Base-by-base conservation (phyloP, 2,329 filamentous ascomycete species). In the Xylariaceae sp. region DNA sequence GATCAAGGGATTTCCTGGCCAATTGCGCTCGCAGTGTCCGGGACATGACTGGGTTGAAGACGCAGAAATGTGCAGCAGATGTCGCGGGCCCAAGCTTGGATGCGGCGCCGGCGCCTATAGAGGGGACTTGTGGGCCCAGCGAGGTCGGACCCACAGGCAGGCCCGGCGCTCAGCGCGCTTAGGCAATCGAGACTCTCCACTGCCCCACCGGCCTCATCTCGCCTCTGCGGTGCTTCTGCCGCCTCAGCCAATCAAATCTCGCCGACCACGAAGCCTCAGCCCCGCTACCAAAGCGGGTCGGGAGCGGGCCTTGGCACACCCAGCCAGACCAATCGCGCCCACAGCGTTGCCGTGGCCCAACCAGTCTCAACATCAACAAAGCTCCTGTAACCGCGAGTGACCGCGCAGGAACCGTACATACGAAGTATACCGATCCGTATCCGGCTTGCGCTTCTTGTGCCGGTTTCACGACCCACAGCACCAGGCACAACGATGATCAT, bases 171-270 rank as follows among this genome's bases (percentile, higher is more conserved):
- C n/a, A n/a, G n/a, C 63, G 67, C 66, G 67, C 65, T 66, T 68
- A 67, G 43, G 18, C 5, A 41, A 13, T 5, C 5, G n/a, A 57
- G 46, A 45, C 54, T 56, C 59, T 49, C 54, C 54, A 51, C 53
- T 36, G 51, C 34, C 54, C 62, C 63, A 61, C 51, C 50, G 46
- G 40, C 57, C 54, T 64, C 63, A 63, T 66, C 59, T 64, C 58
- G 56, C 26, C 53, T 55, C 45, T 55, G 53, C n/a, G n/a, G n/a
- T n/a, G n/a, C n/a, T n/a, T n/a, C 54, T 56, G 16, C 32, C 26
- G 43, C 46, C 43, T 53, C 42, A 61, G 51, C 67, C 67, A 69
- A 69, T 60, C 65, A 67, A 50, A 66, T 58, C 45, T 55, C 54
- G 44, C 60, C 61, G 62, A 61, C 47, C 19, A 26, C 16, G 21